These are phyloP conservation scores for Yamadazyma epiphylla DNA, from an alignment of 1,139 yeast genomes.

Conservation along the genomic window DNA sequence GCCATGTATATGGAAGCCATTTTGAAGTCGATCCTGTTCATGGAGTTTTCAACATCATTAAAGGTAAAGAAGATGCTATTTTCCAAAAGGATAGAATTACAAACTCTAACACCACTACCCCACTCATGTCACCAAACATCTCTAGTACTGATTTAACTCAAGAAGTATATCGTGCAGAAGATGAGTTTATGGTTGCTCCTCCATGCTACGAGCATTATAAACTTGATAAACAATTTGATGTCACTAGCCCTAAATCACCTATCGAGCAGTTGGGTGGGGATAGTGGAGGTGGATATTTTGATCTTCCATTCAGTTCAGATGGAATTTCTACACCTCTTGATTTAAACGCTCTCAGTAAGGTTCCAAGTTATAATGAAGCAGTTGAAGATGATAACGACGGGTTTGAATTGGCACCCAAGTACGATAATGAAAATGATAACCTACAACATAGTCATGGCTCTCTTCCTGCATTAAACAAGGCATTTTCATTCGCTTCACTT, in stretches of 20 bases:
- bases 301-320: constrained; percentile 6
- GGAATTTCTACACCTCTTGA: constrained; percentile 6
- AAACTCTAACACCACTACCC: constrained; percentile 7
- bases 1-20: constrained; percentile 48
- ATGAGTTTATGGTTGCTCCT: constrained; percentile 36
- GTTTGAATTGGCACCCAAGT: constrained; percentile 19
- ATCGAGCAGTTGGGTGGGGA: constrained; percentile 34
- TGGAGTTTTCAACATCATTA: constrained; percentile 39
- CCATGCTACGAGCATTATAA: constrained; percentile 39
- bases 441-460: constrained; percentile 2
- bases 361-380: constrained; percentile 23
- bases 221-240: constrained; percentile 35
- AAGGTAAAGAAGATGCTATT: constrained; percentile 31
- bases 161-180: constrained; percentile 13
- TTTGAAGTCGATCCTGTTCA: constrained; percentile 49
- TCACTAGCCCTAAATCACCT: constrained; percentile 34
- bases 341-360: constrained; percentile 14
- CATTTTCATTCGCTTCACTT: neutral
- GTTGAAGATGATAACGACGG: constrained; percentile 19
- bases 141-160: constrained; percentile 2
- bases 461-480: neutral
- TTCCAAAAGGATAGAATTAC: constrained; percentile 23
- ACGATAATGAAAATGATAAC: constrained; percentile 11
- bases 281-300: constrained; percentile 11
- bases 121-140: constrained; percentile 11